These are phyloP conservation scores for Cryphonectria japonica DNA, from an alignment of 2,329 filamentous ascomycete genomes.

Conservation along the genomic window DNA sequence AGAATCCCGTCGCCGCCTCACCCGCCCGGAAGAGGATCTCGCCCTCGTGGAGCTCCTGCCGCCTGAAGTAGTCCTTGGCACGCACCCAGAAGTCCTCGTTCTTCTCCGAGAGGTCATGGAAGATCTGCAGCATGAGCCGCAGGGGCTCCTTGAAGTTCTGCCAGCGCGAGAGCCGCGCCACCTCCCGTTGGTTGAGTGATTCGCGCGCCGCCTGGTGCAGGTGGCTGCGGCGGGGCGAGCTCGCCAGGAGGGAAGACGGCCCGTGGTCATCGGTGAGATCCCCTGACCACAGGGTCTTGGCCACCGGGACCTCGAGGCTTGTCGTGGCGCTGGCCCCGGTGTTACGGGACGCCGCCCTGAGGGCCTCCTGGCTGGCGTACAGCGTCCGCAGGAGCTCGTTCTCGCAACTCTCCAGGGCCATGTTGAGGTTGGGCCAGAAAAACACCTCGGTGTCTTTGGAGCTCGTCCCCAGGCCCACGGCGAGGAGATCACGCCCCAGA, in stretches of 20 bases:
- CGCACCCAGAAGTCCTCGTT: conserved; percentile 97
- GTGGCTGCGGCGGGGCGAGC: conserved; percentile 80
- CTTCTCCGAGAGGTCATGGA: conserved; percentile 81
- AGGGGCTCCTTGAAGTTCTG: conserved; percentile 87
- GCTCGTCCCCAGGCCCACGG: conserved; percentile 73
- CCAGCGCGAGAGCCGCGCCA: conserved; percentile 69
- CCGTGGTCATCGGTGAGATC: conserved; percentile 43
- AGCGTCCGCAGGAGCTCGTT: conserved; percentile 87
- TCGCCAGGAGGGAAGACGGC: conserved; percentile 55
- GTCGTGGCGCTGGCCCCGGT: conserved; percentile 39
- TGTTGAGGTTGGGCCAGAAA: conserved; percentile 88
- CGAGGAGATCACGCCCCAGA: conserved; percentile 77
- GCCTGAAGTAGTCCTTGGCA: conserved; percentile 74
- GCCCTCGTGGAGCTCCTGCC: conserved; percentile 68
- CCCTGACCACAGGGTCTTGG: conserved; percentile 52
- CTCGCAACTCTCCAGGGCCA: conserved; percentile 90
- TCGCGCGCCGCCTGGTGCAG: conserved; percentile 78
- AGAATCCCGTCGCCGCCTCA: conserved; percentile 80
- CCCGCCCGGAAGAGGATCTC: conserved; percentile 78
- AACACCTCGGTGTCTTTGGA: conserved; percentile 74
- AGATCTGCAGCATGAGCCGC: conserved; percentile 91
- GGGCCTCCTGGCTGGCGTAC: conserved; percentile 70
- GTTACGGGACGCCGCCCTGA: conserved; percentile 50
- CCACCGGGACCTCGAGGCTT: conserved; percentile 54
- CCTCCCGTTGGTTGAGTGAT: conserved; percentile 70